Evolutionary conservation across 2,329 filamentous ascomycete species (phyloP), one percentile per base, ranked within the genome.

Genomic region (Epichloe sibirici): DNA sequence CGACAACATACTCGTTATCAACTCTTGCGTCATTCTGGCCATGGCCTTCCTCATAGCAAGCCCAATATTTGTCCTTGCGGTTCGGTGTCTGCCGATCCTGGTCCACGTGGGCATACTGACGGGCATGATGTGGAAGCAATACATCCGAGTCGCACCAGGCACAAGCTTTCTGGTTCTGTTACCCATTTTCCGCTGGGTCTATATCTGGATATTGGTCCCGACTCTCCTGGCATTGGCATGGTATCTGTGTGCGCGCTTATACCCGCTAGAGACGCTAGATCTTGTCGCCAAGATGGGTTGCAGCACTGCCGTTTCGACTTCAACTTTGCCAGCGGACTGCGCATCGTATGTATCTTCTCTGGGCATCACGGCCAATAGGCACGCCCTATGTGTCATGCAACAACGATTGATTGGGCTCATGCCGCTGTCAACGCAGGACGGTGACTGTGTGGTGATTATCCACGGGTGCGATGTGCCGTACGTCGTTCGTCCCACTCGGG

Each of bases 401-500:
- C 6, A 48, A 34, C 44, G 48, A 11, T 38, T 55, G 4, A 51
- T 55, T 15, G 54, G 51, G 4, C 28, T 55, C 35, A 25, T 55
- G 48, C 54, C 54, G 9, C n/a, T 55, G 37, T 23, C 45, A 39
- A 49, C 54, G 12, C 45, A 46, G 28, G 31, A 35, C 0, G 51
- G 48, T 4, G 56, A 57, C 38, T 21, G 52, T 6, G 50, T 57
- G 4, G 54, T 50, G 11, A 42, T 57, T 15, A 28, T 57, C 6
- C 52, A 54, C 5, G 54, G 56, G 6, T 57, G 54, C 39, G 48
- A 55, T 15, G 56, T 51, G 21, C 56, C 56, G 2, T 55, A 54
- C 12, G 48, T 57, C 12, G 12, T 57, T 3, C 47, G 54, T 17
- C 54, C 31, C 2, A 45, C 48, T n/a, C 13, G 43, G 23, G 38